Conservation (phyloP, 306 rosid species). For the Acmispon strigosus region DNA sequence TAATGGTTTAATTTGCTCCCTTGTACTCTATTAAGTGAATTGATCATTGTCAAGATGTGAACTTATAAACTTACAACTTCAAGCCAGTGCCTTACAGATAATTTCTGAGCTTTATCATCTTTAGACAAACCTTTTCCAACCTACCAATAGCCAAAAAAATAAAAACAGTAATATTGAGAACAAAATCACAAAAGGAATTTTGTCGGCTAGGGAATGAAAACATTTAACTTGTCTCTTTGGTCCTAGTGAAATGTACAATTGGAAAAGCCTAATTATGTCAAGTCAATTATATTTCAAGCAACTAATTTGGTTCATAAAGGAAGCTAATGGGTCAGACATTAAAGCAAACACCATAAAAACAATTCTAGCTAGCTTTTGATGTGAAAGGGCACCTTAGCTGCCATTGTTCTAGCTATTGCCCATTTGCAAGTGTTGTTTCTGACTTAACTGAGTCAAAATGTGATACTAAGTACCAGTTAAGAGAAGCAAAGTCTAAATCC, state of each 20-base stretch:
- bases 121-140: constrained; percentile 89
- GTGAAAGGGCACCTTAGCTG: constrained; percentile 61
- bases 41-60: too few relatives aligned
- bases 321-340: constrained; percentile 7
- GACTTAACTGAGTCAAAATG: constrained; percentile 51
- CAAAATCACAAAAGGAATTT: not conserved
- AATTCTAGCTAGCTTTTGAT: not conserved
- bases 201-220: constrained; percentile 13
- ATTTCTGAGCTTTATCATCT: constrained; percentile 69
- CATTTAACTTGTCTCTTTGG: constrained; percentile 26
- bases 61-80: too few relatives aligned
- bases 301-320: not conserved
- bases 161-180: not conserved
- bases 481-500: constrained; percentile 62
- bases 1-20: too few relatives aligned
- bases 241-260: constrained; percentile 28
- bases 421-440: constrained; percentile 67
- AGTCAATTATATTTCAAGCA: not conserved
- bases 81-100: constrained; percentile 83
- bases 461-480: constrained; percentile 42
- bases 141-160: constrained; percentile 29
- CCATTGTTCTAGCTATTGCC: constrained; percentile 74
- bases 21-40: too few relatives aligned
- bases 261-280: not conserved
- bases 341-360: not conserved